phyloP scores from a whole-genome alignment of 345 rosid species.

The Bretschneidera sinensis region DNA sequence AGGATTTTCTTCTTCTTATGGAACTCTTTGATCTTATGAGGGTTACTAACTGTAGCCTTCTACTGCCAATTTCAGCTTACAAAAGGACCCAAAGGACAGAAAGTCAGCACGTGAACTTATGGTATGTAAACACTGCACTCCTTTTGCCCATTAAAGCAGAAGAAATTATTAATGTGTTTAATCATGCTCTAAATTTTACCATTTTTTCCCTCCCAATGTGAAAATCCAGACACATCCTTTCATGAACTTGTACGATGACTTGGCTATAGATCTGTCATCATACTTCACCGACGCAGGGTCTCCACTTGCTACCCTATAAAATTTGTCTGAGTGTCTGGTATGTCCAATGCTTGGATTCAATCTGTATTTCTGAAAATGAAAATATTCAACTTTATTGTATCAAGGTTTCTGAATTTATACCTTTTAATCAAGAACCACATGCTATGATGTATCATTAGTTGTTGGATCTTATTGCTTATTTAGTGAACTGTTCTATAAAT shows the following conservation, averaged over 20 bases:
- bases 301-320: conserved; percentile 78
- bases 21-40: neutral
- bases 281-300: conserved; percentile 90
- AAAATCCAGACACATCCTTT: conserved; percentile 66
- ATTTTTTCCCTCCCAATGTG: conserved; percentile 2
- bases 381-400: neutral
- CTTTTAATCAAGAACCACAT: neutral
- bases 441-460: neutral
- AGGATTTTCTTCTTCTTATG: no score
- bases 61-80: conserved; percentile 49
- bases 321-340: conserved; percentile 36
- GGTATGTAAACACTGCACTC: conserved; percentile 24
- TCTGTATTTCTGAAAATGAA: neutral
- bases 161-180: neutral
- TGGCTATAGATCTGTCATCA: conserved; percentile 57
- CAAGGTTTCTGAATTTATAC: neutral
- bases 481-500: no score
- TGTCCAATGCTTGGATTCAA: conserved; percentile 17
- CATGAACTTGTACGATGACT: conserved; percentile 58
- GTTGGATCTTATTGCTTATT: neutral
- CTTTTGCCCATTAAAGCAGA: neutral
- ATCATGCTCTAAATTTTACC: neutral
- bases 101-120: conserved; percentile 61
- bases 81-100: conserved; percentile 60
- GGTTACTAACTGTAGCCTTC: conserved; percentile 13